Conservation (phyloP, 257 asterid genomes). For the Echium plantagineum region DNA sequence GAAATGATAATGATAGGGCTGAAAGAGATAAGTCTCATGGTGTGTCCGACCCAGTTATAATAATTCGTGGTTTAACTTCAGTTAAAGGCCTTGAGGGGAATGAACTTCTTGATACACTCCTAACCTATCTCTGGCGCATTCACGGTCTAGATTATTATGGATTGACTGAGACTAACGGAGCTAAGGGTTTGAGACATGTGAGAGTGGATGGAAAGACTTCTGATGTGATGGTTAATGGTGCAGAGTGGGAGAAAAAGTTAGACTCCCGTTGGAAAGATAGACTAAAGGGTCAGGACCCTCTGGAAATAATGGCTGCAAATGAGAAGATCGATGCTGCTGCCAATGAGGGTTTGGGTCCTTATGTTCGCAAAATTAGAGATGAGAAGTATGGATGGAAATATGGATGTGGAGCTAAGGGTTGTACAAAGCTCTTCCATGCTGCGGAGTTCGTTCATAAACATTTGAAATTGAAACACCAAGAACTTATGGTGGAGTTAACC, state of each 20-base stretch:
- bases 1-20: slow-evolving; percentile 67
- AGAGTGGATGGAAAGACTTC: slow-evolving; percentile 57
- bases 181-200: slow-evolving; percentile 83
- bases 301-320: slow-evolving; percentile 82
- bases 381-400: slow-evolving; percentile 99
- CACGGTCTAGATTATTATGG: slow-evolving; percentile 97
- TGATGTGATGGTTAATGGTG: slow-evolving; percentile 40
- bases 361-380: slow-evolving; percentile 90
- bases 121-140: slow-evolving; percentile 93
- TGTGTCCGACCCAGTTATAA: slow-evolving; percentile 79
- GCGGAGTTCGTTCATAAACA: slow-evolving; percentile 89
- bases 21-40: slow-evolving; percentile 76
- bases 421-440: slow-evolving; percentile 95
- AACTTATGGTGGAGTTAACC: slow-evolving; percentile 58
- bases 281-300: slow-evolving; percentile 74
- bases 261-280: slow-evolving; percentile 85
- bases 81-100: slow-evolving; percentile 88
- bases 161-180: slow-evolving; percentile 62
- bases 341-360: slow-evolving; percentile 76
- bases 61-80: slow-evolving; percentile 63
- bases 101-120: slow-evolving; percentile 86
- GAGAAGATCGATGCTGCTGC: slow-evolving; percentile 91
- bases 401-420: slow-evolving; percentile 99
- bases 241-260: slow-evolving; percentile 75
- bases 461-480: slow-evolving; percentile 85